Conservation (phyloP, 2,329 filamentous ascomycete species). For the Botryotinia narcissicola region DNA sequence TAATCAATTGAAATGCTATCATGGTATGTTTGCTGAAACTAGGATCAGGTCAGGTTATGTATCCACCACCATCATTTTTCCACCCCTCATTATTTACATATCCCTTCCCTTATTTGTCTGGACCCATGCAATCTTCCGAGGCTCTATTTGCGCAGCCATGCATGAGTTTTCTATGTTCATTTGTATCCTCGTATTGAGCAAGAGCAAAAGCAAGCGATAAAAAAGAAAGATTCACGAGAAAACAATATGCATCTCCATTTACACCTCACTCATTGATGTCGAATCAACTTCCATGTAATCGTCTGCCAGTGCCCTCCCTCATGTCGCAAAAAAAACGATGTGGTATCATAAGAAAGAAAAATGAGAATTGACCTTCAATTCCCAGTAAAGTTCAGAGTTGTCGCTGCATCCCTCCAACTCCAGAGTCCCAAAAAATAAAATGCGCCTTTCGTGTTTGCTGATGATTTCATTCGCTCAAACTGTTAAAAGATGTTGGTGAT, state of each 20-base stretch:
- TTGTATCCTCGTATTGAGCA: background rate
- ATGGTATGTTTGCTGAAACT: background rate
- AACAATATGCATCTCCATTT: background rate
- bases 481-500: background rate
- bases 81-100: background rate
- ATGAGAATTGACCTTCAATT: background rate
- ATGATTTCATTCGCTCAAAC: background rate
- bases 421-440: background rate
- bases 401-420: background rate
- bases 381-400: background rate
- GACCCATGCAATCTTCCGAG: background rate
- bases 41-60: background rate
- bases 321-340: slow-evolving; percentile 10
- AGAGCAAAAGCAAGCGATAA: background rate
- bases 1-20: background rate
- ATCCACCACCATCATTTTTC: background rate
- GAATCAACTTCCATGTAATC: background rate
- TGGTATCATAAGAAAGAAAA: slow-evolving; percentile 15
- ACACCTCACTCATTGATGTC: background rate
- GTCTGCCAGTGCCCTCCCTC: background rate
- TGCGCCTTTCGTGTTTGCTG: background rate
- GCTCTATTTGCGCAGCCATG: background rate
- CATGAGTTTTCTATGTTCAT: background rate
- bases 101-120: background rate
- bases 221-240: background rate